Percentiles rank a stretch among this genome's conserved stretches.
Conservation (phyloP, 2,329 filamentous ascomycete genomes). For the Fusarium irregulare region DNA sequence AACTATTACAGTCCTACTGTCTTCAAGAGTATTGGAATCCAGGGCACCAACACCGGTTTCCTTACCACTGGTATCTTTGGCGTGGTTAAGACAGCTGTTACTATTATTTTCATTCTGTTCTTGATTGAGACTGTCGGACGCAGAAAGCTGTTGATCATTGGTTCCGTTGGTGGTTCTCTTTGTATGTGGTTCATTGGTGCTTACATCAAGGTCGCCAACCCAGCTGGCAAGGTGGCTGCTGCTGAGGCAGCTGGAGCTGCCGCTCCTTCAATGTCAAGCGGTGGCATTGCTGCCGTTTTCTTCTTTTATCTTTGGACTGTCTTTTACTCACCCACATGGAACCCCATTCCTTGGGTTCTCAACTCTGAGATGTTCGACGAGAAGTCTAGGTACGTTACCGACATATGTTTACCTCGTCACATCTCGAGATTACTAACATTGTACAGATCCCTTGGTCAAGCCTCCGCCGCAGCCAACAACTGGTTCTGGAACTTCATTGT, state of each 20-base stretch:
- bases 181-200: conserved; percentile 73
- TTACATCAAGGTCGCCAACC: conserved; percentile 61
- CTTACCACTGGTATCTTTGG: conserved; percentile 80
- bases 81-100: conserved; percentile 77
- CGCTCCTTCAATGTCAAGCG: conserved; percentile 45
- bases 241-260: conserved; percentile 47
- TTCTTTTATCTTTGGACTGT: conserved; percentile 67
- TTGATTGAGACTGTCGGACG: conserved; percentile 70
- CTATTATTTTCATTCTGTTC: conserved; percentile 74
- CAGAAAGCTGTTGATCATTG: conserved; percentile 71
- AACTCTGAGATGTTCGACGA: conserved; percentile 81
- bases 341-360: conserved; percentile 79
- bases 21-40: conserved; percentile 60
- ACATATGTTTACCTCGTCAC: rapidly evolving
- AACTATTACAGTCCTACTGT: conserved; percentile 72
- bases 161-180: conserved; percentile 68
- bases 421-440: background rate
- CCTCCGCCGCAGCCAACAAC: conserved; percentile 76
- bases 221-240: conserved; percentile 46
- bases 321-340: conserved; percentile 78
- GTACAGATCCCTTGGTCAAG: conserved; percentile 70
- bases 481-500: conserved; percentile 81
- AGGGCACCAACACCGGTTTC: conserved; percentile 57
- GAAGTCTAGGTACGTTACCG: conserved; percentile 54
- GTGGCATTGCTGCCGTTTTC: conserved; percentile 75